Conservation (phyloP, 352 stramenopile species). For the Plasmopara muralis region DNA sequence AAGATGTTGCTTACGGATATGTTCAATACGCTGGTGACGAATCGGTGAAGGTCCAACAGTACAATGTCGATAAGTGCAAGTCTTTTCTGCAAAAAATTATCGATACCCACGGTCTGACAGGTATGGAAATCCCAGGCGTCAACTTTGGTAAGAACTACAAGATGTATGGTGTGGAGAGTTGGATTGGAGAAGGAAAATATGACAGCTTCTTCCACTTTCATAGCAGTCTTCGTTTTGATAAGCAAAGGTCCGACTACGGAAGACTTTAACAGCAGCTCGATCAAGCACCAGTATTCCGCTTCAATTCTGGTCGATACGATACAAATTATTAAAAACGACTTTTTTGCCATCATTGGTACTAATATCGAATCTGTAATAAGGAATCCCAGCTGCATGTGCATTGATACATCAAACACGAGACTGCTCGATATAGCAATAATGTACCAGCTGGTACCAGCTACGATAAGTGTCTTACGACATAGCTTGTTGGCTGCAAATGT, state of each 20-base stretch:
- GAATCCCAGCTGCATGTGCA: neutral
- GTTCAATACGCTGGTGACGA: neutral
- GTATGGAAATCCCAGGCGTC: neutral
- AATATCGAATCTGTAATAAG: neutral
- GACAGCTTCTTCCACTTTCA: neutral
- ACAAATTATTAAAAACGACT: neutral
- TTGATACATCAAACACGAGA: neutral
- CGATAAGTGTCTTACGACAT: neutral
- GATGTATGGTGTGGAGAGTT: neutral
- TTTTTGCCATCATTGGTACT: too few relatives aligned
- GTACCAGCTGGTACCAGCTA: neutral
- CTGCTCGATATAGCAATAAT: neutral
- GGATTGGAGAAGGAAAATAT: neutral
- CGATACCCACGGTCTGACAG: neutral
- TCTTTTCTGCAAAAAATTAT: neutral
- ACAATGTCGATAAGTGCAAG: neutral
- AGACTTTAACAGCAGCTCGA: neutral
- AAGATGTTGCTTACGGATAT: constrained; percentile 7
- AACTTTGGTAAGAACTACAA: neutral
- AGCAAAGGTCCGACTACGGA: neutral
- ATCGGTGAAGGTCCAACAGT: neutral
- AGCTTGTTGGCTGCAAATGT: neutral
- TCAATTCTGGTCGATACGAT: neutral
- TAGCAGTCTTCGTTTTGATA: neutral
- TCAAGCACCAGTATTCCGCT: neutral